Conservation (phyloP, 108 stramenopile genomes). For the Aurantiochytrium sp. region DNA sequence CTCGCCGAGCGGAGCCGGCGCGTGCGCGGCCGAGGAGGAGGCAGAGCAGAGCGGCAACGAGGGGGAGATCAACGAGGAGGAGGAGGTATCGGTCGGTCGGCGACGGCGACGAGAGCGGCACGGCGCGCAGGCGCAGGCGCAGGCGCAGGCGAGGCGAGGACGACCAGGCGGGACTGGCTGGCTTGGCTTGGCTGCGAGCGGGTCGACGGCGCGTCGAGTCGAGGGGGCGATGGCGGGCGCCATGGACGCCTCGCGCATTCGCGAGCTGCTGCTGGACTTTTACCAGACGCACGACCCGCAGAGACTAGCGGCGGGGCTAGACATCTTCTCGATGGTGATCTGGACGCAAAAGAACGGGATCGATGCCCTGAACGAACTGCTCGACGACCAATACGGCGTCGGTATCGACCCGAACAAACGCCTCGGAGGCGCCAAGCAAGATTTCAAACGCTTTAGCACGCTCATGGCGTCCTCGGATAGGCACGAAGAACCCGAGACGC, state of each 20-base stretch:
- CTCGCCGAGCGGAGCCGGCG: no score
- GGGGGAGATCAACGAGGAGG: no score
- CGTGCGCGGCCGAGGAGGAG: no score
- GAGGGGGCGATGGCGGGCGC: neutral
- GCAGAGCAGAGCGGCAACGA: no score
- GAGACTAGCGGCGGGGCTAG: neutral
- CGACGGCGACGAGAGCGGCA: no score
- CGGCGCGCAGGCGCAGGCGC: no score
- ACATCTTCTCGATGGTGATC: slow-evolving; percentile 4
- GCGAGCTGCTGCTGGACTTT: slow-evolving; percentile 10
- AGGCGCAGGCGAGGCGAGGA: no score
- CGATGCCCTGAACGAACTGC: neutral
- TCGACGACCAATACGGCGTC: neutral
- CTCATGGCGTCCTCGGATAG: neutral
- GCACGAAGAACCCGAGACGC: neutral
- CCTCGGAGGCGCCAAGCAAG: neutral
- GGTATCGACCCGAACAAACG: neutral
- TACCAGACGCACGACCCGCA: neutral
- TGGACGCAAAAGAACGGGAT: slow-evolving; percentile 8
- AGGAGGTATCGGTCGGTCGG: no score
- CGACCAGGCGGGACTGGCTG: no score
- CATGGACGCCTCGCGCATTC: neutral
- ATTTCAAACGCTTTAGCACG: neutral
- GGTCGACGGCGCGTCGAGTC: neutral
- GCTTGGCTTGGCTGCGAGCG: neutral